Evolutionary conservation across 129 eudicot genomes (phyloP).

Genomic region (Apium graveolens): DNA sequence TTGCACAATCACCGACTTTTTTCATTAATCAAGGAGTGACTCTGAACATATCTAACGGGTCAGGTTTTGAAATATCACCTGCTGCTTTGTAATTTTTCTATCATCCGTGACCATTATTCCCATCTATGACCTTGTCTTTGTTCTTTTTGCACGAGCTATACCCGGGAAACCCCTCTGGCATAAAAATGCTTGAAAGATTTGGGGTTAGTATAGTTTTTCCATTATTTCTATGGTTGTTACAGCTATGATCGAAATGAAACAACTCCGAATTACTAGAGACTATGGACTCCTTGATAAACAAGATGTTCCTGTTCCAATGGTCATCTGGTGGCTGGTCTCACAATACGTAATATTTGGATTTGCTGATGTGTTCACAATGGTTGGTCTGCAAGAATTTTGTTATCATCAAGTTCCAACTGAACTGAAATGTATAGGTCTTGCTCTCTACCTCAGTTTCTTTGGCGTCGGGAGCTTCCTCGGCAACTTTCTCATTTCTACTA

Average conservation of each 20-base stretch:
- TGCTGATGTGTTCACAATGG: slow-evolving; percentile 20
- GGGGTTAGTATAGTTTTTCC: slow-evolving; percentile 19
- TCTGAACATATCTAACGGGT: slow-evolving; percentile 16
- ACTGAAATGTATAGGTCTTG: slow-evolving; percentile 15
- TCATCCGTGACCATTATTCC: slow-evolving; percentile 12
- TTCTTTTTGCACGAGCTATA: slow-evolving; percentile 13
- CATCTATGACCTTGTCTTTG: slow-evolving; percentile 20
- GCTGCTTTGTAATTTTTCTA: slow-evolving; percentile 19
- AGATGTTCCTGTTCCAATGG: slow-evolving; percentile 16
- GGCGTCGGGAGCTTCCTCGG: slow-evolving; percentile 19
- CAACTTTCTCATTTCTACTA: slow-evolving; percentile 10
- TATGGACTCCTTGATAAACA: slow-evolving; percentile 22
- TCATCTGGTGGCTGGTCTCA: slow-evolving; percentile 21
- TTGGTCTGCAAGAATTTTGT: slow-evolving; percentile 18
- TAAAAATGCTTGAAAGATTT: slow-evolving; percentile 24
- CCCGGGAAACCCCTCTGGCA: slow-evolving; percentile 22
- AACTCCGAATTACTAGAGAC: slow-evolving; percentile 11
- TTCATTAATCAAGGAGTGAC: slow-evolving; percentile 28
- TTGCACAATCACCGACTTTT: slow-evolving; percentile 15
- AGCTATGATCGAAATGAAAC: slow-evolving; percentile 17
- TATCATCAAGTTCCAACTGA: slow-evolving; percentile 19
- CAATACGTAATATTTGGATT: slow-evolving; percentile 18
- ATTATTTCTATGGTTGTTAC: slow-evolving; percentile 15
- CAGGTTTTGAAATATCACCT: slow-evolving; percentile 16
- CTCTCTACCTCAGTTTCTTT: slow-evolving; percentile 16